Evolutionary conservation across 192 early-diverging fungal species (phyloP), one percentile per base, ranked within the genome.

Genomic region (Backusella morwellensis): DNA sequence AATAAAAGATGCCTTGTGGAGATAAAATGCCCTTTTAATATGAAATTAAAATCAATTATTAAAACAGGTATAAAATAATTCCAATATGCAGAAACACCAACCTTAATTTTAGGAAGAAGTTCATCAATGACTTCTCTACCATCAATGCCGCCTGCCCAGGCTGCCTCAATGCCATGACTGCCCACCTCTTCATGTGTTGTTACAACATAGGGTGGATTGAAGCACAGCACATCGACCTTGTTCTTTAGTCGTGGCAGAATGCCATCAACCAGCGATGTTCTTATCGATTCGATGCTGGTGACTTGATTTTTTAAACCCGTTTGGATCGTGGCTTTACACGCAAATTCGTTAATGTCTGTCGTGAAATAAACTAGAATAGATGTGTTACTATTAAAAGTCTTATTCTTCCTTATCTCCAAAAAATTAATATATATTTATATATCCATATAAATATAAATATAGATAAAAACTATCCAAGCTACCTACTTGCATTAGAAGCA

Each of bases 201-300:
- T 0, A 97, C 91, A 7, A 95, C 97, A 78, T 99, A 99, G 0
- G 97, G 97, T 21, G 97, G 97, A 74, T 99, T 99, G 81, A 97
- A 98, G 36, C 94, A 76, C 7, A 98, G 84, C 1, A 99, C 75
- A 80, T 99, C 97, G 15, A 98, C 81, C 0, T 66, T 44, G 1
- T 87, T 75, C 15, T 70, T 23, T 6, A 95, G 76, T 44, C 93
- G 83, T 1, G 85, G 81, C 14, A 89, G 77, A 15, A 95, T 75
- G 4, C 82, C 85, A 40, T 83, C 79, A 0, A 85, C 81, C 70
- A 97, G 87, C 21, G 91, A 83, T 4, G 93, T 93, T 15, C 78
- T 85, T 21, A 96, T 83, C 11, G 90, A 70, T 35, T 96, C 92
- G 9, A 97, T 78, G 6, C 76, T 70, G 21, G 4, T 17, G 4